Evolutionary conservation across 257 asterid genomes (phyloP), one percentile per base, ranked within the genome.

Genomic region (Scutellaria minor): DNA sequence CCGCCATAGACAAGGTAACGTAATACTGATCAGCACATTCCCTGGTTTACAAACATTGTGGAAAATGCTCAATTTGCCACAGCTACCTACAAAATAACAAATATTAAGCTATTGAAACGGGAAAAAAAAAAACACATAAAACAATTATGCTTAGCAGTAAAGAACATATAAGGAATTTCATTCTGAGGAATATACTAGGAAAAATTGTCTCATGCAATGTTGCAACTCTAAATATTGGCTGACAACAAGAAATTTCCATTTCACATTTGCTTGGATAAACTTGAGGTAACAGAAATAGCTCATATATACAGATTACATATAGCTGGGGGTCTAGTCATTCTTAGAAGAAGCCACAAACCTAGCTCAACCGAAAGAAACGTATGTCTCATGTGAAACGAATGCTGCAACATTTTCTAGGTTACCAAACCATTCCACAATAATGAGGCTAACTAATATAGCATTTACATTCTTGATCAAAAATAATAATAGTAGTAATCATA

Each of bases 1-100:
- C 90, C 40, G 91, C 85, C 98, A 93, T 90, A 75, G 44, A 24
- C 31, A 40, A 44, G 54, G 67, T 75, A 40, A 10, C 74, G 57
- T 44, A 54, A 80, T 64, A 73, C 70, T 67, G 74, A 78, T 83
- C 81, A 88, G 78, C 76, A 44, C 76, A 72, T 73, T 75, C 68
- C 53, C 79, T 53, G 58, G 70, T 71, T 61, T 20, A 71, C 9
- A 20, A 56, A 60, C 86, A 78, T 70, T 52, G 75, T 37, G 55
- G 75, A 75, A 81, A 39, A 46, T 66, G 77, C 60, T 68, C 78
- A 54, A 68, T 55, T 51, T 62, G 63, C 60, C 68, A 68, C 53
- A 37, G 61, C 57, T 64, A 68, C 79, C 85, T 81, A 65, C 71
- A 79, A 72, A 47, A 60, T 62, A 70, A 72, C 20, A 18, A 39